Evolutionary conservation across 176 grass and related monocot genomes (phyloP), one percentile per base, ranked within the genome.

Genomic region (Phragmites australis): DNA sequence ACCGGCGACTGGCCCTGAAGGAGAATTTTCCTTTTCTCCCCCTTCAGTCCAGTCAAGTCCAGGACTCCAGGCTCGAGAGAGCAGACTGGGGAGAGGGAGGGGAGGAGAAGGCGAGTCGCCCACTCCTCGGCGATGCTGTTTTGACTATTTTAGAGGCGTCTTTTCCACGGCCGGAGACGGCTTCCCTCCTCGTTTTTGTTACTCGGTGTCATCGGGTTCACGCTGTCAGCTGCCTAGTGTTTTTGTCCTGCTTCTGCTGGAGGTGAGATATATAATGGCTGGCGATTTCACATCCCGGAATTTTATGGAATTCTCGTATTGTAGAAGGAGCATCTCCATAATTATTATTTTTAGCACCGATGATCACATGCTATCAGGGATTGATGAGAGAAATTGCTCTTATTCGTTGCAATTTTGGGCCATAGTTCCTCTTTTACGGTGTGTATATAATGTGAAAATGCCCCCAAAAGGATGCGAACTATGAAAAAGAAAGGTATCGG

Each of bases 111-210:
- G 40, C 40, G 72, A 79, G 26, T 27, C 53, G 41, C 37, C 13
- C 14, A 54, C 14, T 44, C 18, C 41, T 45, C 42, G 30, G 31
- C 54, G 54, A 50, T 55, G 25, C 45, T 81, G 77, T 70, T 75
- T 89, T 69, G 63, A 81, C 75, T 61, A 48, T 26, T 52, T 63
- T 58, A 23, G 23, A 66, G 63, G 55, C 43, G 42, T 0, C 15
- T 68, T 77, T 39, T 14, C 9, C n/a, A 19, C 39, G 3, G 50
- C 50, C 18, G 40, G 49, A 68, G 48, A 32, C 73, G 61, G 47
- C 5, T 53, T n/a, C 0, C 61, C 1, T 16, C 14, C 9, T 50
- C 52, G n/a, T 26, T 21, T 51, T 73, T 32, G 26, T 9, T 34
- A 29, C n/a, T n/a, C n/a, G n/a, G n/a, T 39, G 61, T 2, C 62